phyloP scores from a whole-genome alignment of 805 yeast species.

The Lachancea mirantina region DNA sequence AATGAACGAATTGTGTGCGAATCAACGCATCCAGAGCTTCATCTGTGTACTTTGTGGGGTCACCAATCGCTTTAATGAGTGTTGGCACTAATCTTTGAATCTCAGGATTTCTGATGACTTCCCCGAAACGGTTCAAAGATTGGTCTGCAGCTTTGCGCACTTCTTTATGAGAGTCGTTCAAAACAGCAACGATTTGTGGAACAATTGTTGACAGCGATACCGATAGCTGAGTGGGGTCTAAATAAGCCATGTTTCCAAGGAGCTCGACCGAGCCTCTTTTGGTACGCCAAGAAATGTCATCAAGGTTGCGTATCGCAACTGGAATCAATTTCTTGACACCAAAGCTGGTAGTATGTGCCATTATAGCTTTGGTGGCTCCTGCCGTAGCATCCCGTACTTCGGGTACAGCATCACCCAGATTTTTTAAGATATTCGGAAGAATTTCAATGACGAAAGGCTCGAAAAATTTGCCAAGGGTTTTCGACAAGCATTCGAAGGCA shows the following conservation, averaged over 20 bases:
- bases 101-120: constrained; percentile 95
- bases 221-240: constrained; percentile 90
- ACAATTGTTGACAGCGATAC: constrained; percentile 82
- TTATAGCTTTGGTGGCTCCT: constrained; percentile 76
- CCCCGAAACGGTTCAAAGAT: constrained; percentile 86
- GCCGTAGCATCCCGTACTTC: constrained; percentile 90
- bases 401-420: constrained; percentile 75
- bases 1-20: constrained; percentile 90
- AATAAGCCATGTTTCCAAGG: constrained; percentile 95
- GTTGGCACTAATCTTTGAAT: constrained; percentile 86
- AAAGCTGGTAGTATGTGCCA: constrained; percentile 85
- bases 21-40: constrained; percentile 79
- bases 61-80: constrained; percentile 87
- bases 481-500: constrained; percentile 79
- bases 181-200: constrained; percentile 92
- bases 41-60: constrained; percentile 87
- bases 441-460: constrained; percentile 93
- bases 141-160: constrained; percentile 93
- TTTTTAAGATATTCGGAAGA: constrained; percentile 70
- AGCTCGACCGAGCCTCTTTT: constrained; percentile 95
- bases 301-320: constrained; percentile 74
- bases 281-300: constrained; percentile 90
- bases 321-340: constrained; percentile 93
- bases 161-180: constrained; percentile 93
- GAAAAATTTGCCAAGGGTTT: constrained; percentile 63